Evolutionary conservation across 176 grass and related monocot genomes (phyloP).

Genomic region (Eremochloa ophiuroides): DNA sequence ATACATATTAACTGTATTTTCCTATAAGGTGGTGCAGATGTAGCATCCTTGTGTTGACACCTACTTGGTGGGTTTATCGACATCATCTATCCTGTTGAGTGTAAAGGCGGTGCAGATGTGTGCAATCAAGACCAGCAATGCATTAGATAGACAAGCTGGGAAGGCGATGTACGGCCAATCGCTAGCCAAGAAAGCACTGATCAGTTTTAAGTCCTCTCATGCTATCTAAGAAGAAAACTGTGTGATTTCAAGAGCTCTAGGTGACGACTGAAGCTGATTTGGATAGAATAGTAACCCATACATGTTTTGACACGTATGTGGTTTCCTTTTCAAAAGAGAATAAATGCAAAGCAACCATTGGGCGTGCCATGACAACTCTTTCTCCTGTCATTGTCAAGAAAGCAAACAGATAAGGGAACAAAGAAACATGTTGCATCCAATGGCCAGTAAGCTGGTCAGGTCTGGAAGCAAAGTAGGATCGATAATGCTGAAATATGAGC

Average conservation of each 20-base stretch:
- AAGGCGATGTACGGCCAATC: constrained; percentile 21
- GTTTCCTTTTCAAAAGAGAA: constrained; percentile 28
- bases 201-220: background rate
- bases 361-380: background rate
- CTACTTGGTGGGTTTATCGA: background rate
- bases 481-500: background rate
- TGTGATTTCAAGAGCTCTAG: background rate
- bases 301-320: constrained; percentile 25
- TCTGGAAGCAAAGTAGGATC: constrained; percentile 9
- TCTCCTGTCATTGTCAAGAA: constrained; percentile 16
- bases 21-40: background rate
- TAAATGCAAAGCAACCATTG: constrained; percentile 18
- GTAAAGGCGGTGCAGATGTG: constrained; percentile 23
- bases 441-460: constrained; percentile 20
- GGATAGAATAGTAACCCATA: background rate
- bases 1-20: background rate
- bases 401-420: constrained; percentile 34
- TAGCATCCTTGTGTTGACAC: constrained; percentile 3
- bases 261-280: constrained; percentile 5
- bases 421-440: constrained; percentile 29
- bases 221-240: background rate
- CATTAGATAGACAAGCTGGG: background rate
- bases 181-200: background rate
- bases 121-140: background rate
- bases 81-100: constrained; percentile 7